Evolutionary conservation across 352 stramenopile species (phyloP).

Genomic region (Phytophthora niederhauseri): DNA sequence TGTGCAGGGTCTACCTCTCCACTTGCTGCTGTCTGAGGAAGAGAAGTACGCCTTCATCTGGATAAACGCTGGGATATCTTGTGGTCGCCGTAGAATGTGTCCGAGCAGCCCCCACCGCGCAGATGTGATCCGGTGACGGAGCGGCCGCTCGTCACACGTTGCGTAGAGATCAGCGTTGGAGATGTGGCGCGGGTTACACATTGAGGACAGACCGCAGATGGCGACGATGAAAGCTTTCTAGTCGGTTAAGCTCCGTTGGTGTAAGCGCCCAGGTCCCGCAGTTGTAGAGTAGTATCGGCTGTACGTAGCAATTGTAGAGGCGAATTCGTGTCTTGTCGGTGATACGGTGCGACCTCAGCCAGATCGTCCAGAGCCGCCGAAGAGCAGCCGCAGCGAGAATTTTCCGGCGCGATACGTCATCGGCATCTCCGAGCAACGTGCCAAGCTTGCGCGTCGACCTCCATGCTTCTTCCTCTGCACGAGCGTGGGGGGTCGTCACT

Average conservation of each 20-base stretch:
- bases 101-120: slow-evolving; percentile 3
- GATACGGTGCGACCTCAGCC: neutral
- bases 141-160: slow-evolving; percentile 7
- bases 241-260: neutral
- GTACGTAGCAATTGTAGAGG: neutral
- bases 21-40: too few relatives aligned
- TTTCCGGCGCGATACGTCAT: neutral
- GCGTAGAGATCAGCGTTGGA: neutral
- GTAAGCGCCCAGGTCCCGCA: neutral
- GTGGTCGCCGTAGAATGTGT: slow-evolving; percentile 1
- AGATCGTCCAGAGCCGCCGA: neutral
- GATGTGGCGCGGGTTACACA: neutral
- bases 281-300: neutral
- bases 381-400: neutral
- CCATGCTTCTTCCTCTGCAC: neutral
- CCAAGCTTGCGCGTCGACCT: neutral
- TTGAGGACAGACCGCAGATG: neutral
- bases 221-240: neutral
- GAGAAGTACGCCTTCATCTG: too few relatives aligned
- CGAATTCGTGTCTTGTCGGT: neutral
- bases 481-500: too few relatives aligned
- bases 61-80: too few relatives aligned
- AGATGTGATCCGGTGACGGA: slow-evolving; percentile 3
- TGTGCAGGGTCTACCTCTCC: too few relatives aligned
- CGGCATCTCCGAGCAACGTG: neutral